Conservation (phyloP, 2,329 filamentous ascomycete species). For the Apiospora arundinis region DNA sequence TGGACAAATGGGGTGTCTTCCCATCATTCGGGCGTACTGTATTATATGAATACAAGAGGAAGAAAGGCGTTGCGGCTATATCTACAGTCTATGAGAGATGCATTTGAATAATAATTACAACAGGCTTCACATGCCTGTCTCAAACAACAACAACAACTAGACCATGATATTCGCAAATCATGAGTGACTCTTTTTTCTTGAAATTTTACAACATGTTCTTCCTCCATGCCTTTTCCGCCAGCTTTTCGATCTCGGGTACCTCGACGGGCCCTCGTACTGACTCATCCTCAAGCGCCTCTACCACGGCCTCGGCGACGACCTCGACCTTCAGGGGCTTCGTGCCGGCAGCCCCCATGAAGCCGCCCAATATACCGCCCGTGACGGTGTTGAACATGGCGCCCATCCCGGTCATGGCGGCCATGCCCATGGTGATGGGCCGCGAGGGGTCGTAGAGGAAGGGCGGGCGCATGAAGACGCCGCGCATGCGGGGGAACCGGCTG, state of each 20-base stretch:
- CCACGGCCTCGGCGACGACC: conserved; percentile 84
- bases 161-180: neutral
- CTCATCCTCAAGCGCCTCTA: conserved; percentile 83
- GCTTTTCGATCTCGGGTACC: conserved; percentile 77
- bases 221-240: conserved; percentile 86
- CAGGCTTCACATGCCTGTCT: neutral
- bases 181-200: neutral
- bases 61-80: conserved; percentile 5
- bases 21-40: neutral
- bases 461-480: conserved; percentile 82
- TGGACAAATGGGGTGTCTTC: neutral
- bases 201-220: conserved; percentile 78
- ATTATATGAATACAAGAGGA: neutral
- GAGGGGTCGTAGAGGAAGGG: conserved; percentile 90
- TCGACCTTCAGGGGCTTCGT: conserved; percentile 89
- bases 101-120: conserved; percentile 10
- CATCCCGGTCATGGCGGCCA: conserved; percentile 78
- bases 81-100: conserved; percentile 13
- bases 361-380: conserved; percentile 76
- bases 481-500: conserved; percentile 74
- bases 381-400: conserved; percentile 79
- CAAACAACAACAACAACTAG: neutral
- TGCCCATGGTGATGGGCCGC: conserved; percentile 80
- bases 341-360: conserved; percentile 81
- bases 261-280: conserved; percentile 77